Base-by-base conservation (phyloP, 331 rosid species). In the Cydonia oblonga region DNA sequence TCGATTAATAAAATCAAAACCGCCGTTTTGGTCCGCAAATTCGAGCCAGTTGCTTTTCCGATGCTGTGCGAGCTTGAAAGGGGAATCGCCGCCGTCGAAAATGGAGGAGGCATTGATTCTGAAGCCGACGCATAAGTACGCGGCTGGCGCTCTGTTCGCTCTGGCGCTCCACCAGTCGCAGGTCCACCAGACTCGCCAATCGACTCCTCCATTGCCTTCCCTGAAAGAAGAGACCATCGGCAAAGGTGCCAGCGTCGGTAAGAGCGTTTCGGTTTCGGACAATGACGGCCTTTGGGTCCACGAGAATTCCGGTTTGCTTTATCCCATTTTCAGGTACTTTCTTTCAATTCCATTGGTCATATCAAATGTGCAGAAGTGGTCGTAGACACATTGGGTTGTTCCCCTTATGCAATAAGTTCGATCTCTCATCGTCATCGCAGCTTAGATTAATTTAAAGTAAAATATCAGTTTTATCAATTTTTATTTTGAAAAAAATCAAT, bases 141-240 rank as follows among this genome's bases (percentile, higher is more conserved):
- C 89, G 23, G 79, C 88, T 6, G 89, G 84, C 35, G 87, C 75
- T 70, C 44, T 84, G 69, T 86, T 89, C n/a, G 77, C 86, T 16
- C 30, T 82, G 57, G 89, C 91, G 29, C 78, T 88, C 75, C 81
- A 86, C 83, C 85, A 64, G 28, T 81, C 89, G 44, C 95, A 86
- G 72, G 51, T 79, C 70, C 81, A 75, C 60, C 89, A 74, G 68
- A 38, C 72, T 54, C 78, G 26, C 22, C 67, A 69, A 60, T 40
- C 75, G 7, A 24, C 32, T 30, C 29, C 66, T 18, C 23, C 66
- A 9, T 20, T 76, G 13, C 28, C 70, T 58, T 54, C 71, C 35
- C 71, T 14, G 20, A n/a, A 46, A 5, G 75, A 76, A 61, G 81
- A 79, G 80, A 59, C 74, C 13, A 51, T 76, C 42, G 15, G 64